Conservation (phyloP, 352 stramenopile genomes). For the Salisapilia sapeloensis region DNA sequence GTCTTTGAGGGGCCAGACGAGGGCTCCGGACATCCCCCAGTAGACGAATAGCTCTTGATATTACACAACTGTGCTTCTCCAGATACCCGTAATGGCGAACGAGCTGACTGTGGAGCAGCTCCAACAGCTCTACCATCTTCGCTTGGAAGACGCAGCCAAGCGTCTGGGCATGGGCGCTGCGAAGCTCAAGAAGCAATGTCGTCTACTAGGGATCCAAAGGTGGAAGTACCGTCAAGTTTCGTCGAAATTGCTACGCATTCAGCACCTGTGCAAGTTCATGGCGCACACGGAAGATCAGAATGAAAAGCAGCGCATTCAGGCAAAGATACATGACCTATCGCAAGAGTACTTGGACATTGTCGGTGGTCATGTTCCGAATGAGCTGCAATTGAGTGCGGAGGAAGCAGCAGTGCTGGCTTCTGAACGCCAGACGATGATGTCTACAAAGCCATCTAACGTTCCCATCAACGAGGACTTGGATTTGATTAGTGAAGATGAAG, state of each 20-base stretch:
- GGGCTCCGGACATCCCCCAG: too few relatives aligned
- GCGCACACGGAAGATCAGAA: conserved; percentile 52
- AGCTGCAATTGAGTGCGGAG: conserved; percentile 36
- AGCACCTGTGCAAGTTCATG: conserved; percentile 77
- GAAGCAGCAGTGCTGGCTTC: conserved; percentile 35
- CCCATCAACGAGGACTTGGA: background rate
- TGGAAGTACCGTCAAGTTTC: conserved; percentile 78
- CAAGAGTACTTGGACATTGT: conserved; percentile 67
- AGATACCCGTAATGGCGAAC: too few relatives aligned
- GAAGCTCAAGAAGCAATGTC: conserved; percentile 70
- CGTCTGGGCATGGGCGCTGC: conserved; percentile 62
- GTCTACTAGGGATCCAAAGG: conserved; percentile 57
- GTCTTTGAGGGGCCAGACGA: too few relatives aligned
- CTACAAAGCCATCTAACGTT: conserved; percentile 17
- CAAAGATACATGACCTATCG: conserved; percentile 64
- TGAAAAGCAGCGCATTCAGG: conserved; percentile 52
- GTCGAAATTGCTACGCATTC: conserved; percentile 74
- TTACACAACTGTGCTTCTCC: too few relatives aligned
- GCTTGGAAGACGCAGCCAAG: conserved; percentile 51
- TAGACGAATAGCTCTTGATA: too few relatives aligned
- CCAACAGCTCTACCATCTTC: conserved; percentile 76
- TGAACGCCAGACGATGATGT: conserved; percentile 16
- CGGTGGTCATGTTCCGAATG: conserved; percentile 49
- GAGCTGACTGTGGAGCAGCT: too few relatives aligned
- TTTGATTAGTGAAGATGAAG: conserved; percentile 6